Evolutionary conservation across 768 basidiomycete genomes (phyloP), one percentile per base, ranked within the genome.

Genomic region (Tulasnella sp.): DNA sequence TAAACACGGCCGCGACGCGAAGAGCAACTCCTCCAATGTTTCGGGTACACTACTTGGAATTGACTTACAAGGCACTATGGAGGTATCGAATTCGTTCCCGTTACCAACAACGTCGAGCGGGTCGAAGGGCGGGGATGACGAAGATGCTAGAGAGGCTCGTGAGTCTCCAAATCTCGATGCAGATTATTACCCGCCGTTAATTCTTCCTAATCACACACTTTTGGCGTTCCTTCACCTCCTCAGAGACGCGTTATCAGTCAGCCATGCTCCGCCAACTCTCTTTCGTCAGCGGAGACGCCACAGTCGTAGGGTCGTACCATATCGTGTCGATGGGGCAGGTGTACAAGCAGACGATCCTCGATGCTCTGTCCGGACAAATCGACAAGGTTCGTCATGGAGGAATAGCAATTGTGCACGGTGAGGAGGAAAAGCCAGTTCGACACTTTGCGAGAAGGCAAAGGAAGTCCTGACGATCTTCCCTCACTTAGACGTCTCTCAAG

Each of bases 241-340:
- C n/a, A 74, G 73, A 67, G 14, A 90, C 85, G 71, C 90, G 91
- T 62, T 94, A 94, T 79, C 92, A 95, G 80, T 83, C 86, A 40
- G 85, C 88, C 72, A 92, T 95, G 92, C 83, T 95, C 62, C 88
- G 91, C 71, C 90, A 91, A 29, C 83, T 98, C 78, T 91, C 92
- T 78, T 94, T 95, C 79, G 94, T 95, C 70, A 90, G 92, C 77
- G 88, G 89, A 41, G 94, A 95, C 77, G 94, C 96, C 80, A 93
- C 89, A 75, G 87, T 95, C 39, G 90, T 97, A 71, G 95, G 95
- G 42, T 94, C 96, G 80, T 98, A 98, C 82, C 93, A 96, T 78
- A 91, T 91, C 59, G 93, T 90, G 34, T 87, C 88, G 9, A 84
- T 93, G 42, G 92, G 92, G 52, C 90, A 92, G 5, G 94, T 94